Conservation (phyloP, 2,329 filamentous ascomycete genomes). For the Chalaropsis ovoidea region DNA sequence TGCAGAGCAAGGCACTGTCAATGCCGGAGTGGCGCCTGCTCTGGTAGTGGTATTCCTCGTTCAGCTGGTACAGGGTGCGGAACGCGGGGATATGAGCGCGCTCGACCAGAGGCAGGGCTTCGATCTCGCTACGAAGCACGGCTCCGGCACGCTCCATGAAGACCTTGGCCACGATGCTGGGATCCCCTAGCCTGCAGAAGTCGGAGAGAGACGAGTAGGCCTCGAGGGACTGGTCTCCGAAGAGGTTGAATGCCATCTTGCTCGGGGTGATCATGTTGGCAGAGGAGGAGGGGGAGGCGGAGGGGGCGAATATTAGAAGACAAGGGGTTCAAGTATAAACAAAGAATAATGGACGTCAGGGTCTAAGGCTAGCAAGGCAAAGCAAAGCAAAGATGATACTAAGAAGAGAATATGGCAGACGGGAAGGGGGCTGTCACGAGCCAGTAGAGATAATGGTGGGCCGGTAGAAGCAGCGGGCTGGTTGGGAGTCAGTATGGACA, state of each 20-base stretch:
- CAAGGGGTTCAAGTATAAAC: slow-evolving; percentile 2
- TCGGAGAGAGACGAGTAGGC: slow-evolving; percentile 53
- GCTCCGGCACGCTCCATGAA: slow-evolving; percentile 51
- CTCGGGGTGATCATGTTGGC: slow-evolving; percentile 23
- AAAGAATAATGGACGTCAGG: neutral
- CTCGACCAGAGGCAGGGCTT: slow-evolving; percentile 46
- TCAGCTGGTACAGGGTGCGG: slow-evolving; percentile 51
- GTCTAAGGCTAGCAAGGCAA: slow-evolving; percentile 6
- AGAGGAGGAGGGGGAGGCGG: neutral
- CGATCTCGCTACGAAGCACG: slow-evolving; percentile 51
- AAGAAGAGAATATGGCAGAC: neutral
- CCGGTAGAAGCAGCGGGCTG: neutral
- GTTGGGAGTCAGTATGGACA: neutral
- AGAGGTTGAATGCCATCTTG: slow-evolving; percentile 49
- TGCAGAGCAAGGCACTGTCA: slow-evolving; percentile 54
- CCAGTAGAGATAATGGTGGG: neutral
- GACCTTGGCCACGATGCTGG: slow-evolving; percentile 46
- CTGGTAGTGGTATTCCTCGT: slow-evolving; percentile 53
- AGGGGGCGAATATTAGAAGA: neutral
- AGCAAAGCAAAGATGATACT: neutral
- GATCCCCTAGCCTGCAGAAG: slow-evolving; percentile 39
- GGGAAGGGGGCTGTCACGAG: neutral
- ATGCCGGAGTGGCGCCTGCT: slow-evolving; percentile 49
- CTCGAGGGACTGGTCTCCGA: slow-evolving; percentile 62
- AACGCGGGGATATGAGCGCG: slow-evolving; percentile 52